These are phyloP conservation scores for Hypsizygus ulmarius DNA, from an alignment of 1,284 basidiomycete species.

Conservation along the genomic window DNA sequence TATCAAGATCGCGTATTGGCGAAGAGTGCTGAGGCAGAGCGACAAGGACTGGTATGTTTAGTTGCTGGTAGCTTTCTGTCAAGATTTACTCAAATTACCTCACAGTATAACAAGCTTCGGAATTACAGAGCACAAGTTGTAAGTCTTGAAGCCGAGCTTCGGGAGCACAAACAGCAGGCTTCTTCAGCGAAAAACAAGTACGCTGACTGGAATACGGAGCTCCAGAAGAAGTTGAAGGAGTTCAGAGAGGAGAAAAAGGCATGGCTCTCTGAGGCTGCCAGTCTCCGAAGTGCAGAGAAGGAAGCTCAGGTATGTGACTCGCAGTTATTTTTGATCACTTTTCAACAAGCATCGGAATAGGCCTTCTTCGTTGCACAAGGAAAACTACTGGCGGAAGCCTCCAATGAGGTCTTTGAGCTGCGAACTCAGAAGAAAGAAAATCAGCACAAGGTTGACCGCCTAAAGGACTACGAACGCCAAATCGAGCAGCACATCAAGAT, in stretches of 20 bases:
- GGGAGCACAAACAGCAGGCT: conserved; percentile 62
- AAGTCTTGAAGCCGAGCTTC: conserved; percentile 58
- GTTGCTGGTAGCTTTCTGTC: not conserved
- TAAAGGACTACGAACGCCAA: conserved; percentile 69
- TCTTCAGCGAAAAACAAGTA: conserved; percentile 63
- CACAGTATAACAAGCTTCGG: conserved; percentile 72
- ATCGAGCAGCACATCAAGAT: conserved; percentile 71
- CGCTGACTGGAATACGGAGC: conserved; percentile 68
- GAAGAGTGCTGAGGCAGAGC: conserved; percentile 71
- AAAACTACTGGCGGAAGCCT: conserved; percentile 60
- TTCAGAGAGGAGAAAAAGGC: conserved; percentile 67
- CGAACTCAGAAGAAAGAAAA: conserved; percentile 67
- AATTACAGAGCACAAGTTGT: conserved; percentile 67
- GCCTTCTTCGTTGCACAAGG: conserved; percentile 66
- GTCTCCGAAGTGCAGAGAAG: conserved; percentile 60
- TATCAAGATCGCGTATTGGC: conserved; percentile 72
- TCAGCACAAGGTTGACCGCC: conserved; percentile 68
- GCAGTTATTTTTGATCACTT: not conserved
- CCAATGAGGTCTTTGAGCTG: conserved; percentile 56
- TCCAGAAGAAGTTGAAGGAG: conserved; percentile 64
- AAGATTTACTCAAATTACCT: conserved; percentile 1
- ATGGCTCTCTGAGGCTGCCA: conserved; percentile 61
- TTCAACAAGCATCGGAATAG: conserved; percentile 35
- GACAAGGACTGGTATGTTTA: conserved; percentile 72
- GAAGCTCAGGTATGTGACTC: conserved; percentile 51